Base-by-base conservation (phyloP, 2,329 filamentous ascomycete genomes). In the Ambrosiella cleistominuta region DNA sequence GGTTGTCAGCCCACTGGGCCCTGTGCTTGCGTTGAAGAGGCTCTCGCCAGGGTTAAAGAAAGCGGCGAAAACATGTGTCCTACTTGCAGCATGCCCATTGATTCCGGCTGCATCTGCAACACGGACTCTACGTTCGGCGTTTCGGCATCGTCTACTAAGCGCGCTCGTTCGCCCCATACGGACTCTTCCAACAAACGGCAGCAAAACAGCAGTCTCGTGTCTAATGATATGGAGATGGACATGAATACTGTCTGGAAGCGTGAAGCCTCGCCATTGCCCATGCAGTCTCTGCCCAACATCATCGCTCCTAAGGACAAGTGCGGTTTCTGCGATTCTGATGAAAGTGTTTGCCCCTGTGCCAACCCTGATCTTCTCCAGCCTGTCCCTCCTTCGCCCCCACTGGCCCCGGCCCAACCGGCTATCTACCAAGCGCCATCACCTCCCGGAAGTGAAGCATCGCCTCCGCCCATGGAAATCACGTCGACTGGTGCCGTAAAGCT, bases 281-380 rank as follows among this genome's bases (percentile, higher is more conserved):
- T 45, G n/a, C 72, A 70, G 54, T 62, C 69, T 8, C 67, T 71
- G 15, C 66, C 67, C 45, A 54, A 54, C n/a, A 61, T 61, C 7
- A 68, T 76, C 47, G 70, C 73, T 9, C 73, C 77, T 4, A 77
- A 80, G 62, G 86, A 91, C 64, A 78, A 80, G 17, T 93, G 87
- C 67, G 87, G 87, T 6, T 93, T 93, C 70, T 93, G 87, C 69
- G 59, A 61, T 42, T 80, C 83, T 62, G 85, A 90, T 61, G 86
- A 85, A 3, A 89, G 84, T 0, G 87, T 87, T 64, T 93, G 87
- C 66, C 81, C 89, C 63, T 93, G 87, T 68, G 86, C 86, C 27
- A 86, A 90, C 63, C 69, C 72, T 5, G 59, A 61, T 15, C 38
- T 61, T 17, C 51, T 61, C 52, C 49, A 56, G 19, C 17, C 57